Conservation (phyloP, 306 rosid genomes). For the Rosa rugosa region DNA sequence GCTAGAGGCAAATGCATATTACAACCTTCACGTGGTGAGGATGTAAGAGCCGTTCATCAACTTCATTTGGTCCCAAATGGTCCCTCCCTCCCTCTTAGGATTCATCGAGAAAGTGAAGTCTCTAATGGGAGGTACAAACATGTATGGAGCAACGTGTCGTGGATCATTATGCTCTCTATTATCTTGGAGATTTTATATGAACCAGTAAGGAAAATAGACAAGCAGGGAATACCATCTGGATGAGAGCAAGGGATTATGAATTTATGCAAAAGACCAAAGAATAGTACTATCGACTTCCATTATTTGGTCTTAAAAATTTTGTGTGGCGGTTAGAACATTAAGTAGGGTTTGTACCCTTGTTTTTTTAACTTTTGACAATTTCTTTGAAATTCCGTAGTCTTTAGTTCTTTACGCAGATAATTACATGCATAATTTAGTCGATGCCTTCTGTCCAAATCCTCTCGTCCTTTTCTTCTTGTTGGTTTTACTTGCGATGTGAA, state of each 20-base stretch:
- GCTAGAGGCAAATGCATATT: slow-evolving; percentile 3
- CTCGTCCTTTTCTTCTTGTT: neutral
- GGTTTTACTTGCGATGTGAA: neutral
- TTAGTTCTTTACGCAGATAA: no score
- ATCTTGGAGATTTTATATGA: slow-evolving; percentile 19
- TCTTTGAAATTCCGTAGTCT: neutral
- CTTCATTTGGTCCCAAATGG: slow-evolving; percentile 13
- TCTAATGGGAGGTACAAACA: slow-evolving; percentile 6
- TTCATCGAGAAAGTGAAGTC: slow-evolving; percentile 10
- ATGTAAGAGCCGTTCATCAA: neutral
- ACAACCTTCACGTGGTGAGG: slow-evolving; percentile 18
- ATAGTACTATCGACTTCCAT: neutral
- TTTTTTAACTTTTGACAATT: neutral
- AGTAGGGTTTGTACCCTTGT: neutral
- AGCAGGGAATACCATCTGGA: neutral
- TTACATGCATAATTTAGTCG: neutral
- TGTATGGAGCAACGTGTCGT: slow-evolving; percentile 14
- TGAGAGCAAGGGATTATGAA: neutral
- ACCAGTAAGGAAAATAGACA: neutral
- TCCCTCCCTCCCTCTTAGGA: slow-evolving; percentile 1
- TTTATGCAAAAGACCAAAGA: neutral
- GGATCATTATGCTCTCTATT: slow-evolving; percentile 12
- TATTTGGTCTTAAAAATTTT: neutral
- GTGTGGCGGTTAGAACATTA: slow-evolving; percentile 1
- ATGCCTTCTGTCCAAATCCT: neutral